Conservation (phyloP, 345 rosid species). For the Conringia planisiliqua region DNA sequence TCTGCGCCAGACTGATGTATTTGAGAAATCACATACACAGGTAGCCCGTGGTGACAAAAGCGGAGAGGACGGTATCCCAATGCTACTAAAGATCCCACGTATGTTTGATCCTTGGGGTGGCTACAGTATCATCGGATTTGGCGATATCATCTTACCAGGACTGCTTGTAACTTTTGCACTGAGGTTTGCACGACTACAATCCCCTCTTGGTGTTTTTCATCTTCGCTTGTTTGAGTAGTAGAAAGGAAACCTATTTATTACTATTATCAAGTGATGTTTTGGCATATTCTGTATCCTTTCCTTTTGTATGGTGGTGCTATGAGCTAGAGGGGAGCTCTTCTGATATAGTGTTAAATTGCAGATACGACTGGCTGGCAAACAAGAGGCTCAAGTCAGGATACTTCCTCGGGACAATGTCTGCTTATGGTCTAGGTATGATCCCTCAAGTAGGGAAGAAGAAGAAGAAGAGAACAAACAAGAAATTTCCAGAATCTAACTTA, state of each 20-base stretch:
- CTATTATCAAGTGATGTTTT: too few relatives aligned
- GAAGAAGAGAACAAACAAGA: background rate
- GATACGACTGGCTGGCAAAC: conserved; percentile 88
- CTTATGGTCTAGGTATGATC: conserved; percentile 71
- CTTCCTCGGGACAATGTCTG: conserved; percentile 85
- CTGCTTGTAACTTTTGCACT: conserved; percentile 83
- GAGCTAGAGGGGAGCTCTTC: background rate
- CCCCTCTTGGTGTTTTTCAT: background rate
- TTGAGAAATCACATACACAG: conserved; percentile 33
- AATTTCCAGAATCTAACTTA: background rate
- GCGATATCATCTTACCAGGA: conserved; percentile 96
- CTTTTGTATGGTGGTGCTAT: background rate
- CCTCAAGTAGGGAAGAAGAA: background rate
- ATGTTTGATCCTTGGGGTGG: conserved; percentile 99
- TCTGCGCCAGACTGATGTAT: background rate
- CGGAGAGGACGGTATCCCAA: conserved; percentile 94
- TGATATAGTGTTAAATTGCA: conserved; percentile 28
- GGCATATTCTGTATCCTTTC: too few relatives aligned
- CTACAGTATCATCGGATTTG: conserved; percentile 94
- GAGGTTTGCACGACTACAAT: conserved; percentile 46
- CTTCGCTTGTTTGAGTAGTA: too few relatives aligned
- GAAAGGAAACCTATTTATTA: too few relatives aligned
- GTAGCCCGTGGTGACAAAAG: conserved; percentile 97
- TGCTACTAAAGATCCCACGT: conserved; percentile 93
- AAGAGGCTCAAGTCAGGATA: conserved; percentile 78